Evolutionary conservation across 177 flowering plant genomes (phyloP).

Genomic region (Vitis hybrid): DNA sequence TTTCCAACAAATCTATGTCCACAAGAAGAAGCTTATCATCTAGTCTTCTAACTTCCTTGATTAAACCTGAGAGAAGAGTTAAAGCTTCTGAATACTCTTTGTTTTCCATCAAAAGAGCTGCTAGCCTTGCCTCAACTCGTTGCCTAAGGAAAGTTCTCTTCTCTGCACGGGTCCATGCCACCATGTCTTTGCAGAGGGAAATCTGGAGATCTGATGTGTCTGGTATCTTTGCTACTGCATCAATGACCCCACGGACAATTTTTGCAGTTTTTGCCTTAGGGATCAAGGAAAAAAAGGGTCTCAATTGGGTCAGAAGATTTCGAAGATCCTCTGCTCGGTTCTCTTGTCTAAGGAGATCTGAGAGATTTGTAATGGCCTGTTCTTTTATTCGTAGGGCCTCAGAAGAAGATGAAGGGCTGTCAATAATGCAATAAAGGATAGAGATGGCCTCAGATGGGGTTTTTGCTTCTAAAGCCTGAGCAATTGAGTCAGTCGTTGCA

Average conservation of each 20-base stretch:
- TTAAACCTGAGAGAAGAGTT: slow-evolving; percentile 55
- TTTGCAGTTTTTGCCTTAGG: slow-evolving; percentile 94
- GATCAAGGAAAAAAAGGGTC: slow-evolving; percentile 39
- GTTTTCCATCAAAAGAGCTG: slow-evolving; percentile 80
- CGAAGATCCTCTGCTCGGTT: not conserved
- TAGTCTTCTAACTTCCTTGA: slow-evolving; percentile 80
- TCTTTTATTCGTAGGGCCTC: slow-evolving; percentile 81
- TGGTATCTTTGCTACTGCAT: slow-evolving; percentile 80
- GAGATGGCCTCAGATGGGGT: slow-evolving; percentile 63
- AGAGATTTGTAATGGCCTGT: slow-evolving; percentile 61
- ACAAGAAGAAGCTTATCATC: slow-evolving; percentile 91
- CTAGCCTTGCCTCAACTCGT: slow-evolving; percentile 84
- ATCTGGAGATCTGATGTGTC: slow-evolving; percentile 73
- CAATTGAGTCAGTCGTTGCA: slow-evolving; percentile 71
- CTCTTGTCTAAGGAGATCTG: not conserved
- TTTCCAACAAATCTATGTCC: slow-evolving; percentile 81
- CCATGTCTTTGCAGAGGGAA: slow-evolving; percentile 83
- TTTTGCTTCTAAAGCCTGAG: slow-evolving; percentile 66
- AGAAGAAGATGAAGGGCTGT: slow-evolving; percentile 71
- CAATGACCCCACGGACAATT: slow-evolving; percentile 70
- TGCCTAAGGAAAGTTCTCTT: slow-evolving; percentile 86
- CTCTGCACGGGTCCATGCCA: slow-evolving; percentile 84
- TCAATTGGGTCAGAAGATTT: slow-evolving; percentile 15
- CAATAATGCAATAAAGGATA: slow-evolving; percentile 60
- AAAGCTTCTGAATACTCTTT: slow-evolving; percentile 79